These are phyloP conservation scores for Bullera alba DNA, from an alignment of 768 basidiomycete species.

Conservation along the genomic window DNA sequence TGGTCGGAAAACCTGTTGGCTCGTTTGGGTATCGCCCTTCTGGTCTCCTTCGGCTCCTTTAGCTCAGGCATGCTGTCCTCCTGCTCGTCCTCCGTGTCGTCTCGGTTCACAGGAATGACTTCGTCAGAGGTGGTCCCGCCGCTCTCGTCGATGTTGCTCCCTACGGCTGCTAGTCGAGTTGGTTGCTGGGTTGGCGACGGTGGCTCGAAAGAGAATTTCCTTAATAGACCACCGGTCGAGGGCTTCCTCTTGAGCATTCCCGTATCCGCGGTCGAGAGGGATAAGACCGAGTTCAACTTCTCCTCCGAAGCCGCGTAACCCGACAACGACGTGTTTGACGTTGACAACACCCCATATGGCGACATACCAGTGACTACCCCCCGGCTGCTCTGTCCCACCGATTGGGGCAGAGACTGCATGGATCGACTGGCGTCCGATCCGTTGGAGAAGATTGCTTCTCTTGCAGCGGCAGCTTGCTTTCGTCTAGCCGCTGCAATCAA, in stretches of 20 bases:
- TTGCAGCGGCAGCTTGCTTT: neutral
- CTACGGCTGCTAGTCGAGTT: neutral
- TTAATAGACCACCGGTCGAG: neutral
- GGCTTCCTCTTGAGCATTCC: too few relatives aligned
- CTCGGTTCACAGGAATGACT: neutral
- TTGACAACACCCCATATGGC: neutral
- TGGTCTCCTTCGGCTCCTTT: neutral
- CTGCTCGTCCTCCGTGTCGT: neutral
- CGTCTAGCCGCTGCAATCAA: conserved; percentile 22
- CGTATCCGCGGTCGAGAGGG: too few relatives aligned
- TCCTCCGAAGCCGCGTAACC: too few relatives aligned
- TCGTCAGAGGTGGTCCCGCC: too few relatives aligned
- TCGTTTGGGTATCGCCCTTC: neutral
- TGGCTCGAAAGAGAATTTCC: neutral
- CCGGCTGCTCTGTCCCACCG: neutral
- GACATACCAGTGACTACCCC: neutral
- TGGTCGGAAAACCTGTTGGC: conserved; percentile 4
- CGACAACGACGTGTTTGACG: too few relatives aligned
- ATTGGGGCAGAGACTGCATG: neutral
- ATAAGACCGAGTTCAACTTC: too few relatives aligned
- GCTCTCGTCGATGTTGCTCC: too few relatives aligned
- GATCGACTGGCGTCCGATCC: too few relatives aligned
- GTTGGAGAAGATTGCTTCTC: too few relatives aligned
- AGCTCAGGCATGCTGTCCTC: neutral
- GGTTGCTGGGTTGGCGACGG: neutral